phyloP scores from a whole-genome alignment of 306 rosid genomes.

The Gleditsia sinensis region DNA sequence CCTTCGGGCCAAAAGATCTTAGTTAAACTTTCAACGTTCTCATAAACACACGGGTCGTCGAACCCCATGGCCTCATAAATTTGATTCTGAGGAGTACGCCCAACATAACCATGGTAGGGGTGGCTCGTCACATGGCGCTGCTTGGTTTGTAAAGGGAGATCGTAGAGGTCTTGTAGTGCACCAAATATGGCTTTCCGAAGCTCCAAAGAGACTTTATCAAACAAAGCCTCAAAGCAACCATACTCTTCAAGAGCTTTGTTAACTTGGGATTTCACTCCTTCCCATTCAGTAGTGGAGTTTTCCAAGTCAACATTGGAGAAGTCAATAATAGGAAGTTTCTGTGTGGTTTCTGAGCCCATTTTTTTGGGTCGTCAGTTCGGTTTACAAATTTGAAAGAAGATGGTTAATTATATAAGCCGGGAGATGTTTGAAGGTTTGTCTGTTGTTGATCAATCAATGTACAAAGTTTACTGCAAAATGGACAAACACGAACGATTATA shows the following conservation, averaged over 20 bases:
- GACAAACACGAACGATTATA: too few relatives aligned
- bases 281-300: slow-evolving; percentile 43
- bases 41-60: slow-evolving; percentile 35
- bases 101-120: slow-evolving; percentile 63
- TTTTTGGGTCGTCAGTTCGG: neutral
- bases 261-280: slow-evolving; percentile 48
- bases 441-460: neutral
- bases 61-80: slow-evolving; percentile 55
- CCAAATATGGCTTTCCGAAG: slow-evolving; percentile 41
- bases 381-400: neutral
- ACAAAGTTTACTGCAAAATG: neutral
- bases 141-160: slow-evolving; percentile 64
- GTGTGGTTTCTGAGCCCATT: slow-evolving; percentile 50
- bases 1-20: slow-evolving; percentile 58
- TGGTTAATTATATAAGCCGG: too few relatives aligned
- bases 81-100: slow-evolving; percentile 43
- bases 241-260: slow-evolving; percentile 51
- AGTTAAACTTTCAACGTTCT: slow-evolving; percentile 42
- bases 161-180: slow-evolving; percentile 46
- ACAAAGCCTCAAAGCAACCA: slow-evolving; percentile 68
- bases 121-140: slow-evolving; percentile 39
- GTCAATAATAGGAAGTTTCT: slow-evolving; percentile 54
- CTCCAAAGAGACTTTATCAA: slow-evolving; percentile 43
- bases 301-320: slow-evolving; percentile 42
- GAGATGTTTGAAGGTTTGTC: too few relatives aligned